These are phyloP conservation scores for Trichosporon inkin DNA, from an alignment of 1,284 basidiomycete species.

Conservation along the genomic window DNA sequence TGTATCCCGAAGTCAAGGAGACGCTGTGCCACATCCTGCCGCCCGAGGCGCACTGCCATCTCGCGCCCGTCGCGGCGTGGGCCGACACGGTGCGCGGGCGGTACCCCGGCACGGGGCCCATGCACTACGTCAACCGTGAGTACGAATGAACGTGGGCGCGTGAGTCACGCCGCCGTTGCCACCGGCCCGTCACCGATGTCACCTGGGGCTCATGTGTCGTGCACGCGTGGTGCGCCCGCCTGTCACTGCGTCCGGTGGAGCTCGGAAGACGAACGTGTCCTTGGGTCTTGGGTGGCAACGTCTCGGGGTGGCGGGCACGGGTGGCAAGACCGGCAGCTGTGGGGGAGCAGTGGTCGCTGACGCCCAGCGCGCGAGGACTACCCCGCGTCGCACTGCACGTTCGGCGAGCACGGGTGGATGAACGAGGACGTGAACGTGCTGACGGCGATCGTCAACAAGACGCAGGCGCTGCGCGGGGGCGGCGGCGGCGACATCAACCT, in stretches of 20 bases:
- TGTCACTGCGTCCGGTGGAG: no score
- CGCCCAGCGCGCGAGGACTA: slow-evolving; percentile 56
- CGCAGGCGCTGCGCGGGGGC: slow-evolving; percentile 48
- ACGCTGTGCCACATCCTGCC: slow-evolving; percentile 66
- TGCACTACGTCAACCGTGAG: slow-evolving; percentile 54
- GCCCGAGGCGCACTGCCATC: slow-evolving; percentile 60
- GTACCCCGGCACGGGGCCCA: slow-evolving; percentile 48
- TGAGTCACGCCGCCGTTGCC: no score
- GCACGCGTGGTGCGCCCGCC: no score
- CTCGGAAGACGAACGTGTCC: no score
- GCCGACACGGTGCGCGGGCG: slow-evolving; percentile 65
- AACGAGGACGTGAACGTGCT: slow-evolving; percentile 66
- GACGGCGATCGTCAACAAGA: slow-evolving; percentile 68
- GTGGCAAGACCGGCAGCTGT: not conserved
- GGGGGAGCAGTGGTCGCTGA: not conserved
- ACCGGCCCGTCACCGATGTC: no score
- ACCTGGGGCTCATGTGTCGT: no score
- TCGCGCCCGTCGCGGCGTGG: slow-evolving; percentile 80
- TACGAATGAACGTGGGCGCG: slow-evolving; percentile 14
- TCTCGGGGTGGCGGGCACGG: no score
- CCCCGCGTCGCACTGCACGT: slow-evolving; percentile 68
- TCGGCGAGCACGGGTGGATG: slow-evolving; percentile 73
- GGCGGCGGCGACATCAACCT: slow-evolving; percentile 58
- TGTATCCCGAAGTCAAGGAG: slow-evolving; percentile 68
- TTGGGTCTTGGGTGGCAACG: no score